These are phyloP conservation scores for Cryphonectria radicalis DNA, from an alignment of 2,329 filamentous ascomycete genomes.

Conservation along the genomic window DNA sequence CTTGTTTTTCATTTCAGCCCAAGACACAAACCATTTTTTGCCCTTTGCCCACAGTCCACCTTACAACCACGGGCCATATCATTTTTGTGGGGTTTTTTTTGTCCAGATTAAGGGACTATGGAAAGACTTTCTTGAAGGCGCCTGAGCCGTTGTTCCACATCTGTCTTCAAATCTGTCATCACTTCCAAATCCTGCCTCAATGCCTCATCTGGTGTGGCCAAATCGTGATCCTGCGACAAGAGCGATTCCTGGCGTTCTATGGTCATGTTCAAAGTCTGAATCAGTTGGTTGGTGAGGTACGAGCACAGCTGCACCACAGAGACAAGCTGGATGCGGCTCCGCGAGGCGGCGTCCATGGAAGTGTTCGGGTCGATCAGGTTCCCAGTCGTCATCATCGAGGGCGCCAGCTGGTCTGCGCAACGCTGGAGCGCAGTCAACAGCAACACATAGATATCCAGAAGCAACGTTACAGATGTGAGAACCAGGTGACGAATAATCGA, in stretches of 20 bases:
- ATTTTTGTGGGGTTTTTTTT: no score
- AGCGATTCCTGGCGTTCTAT: not conserved
- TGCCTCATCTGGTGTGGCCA: not conserved
- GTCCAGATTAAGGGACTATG: not conserved
- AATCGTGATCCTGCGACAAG: not conserved
- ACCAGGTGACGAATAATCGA: not conserved
- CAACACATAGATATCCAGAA: not conserved
- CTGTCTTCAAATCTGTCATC: not conserved
- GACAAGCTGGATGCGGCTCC: not conserved
- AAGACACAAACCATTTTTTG: not conserved
- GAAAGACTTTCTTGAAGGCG: constrained; percentile 2
- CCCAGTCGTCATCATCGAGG: not conserved
- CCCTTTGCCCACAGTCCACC: not conserved
- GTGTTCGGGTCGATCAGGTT: not conserved
- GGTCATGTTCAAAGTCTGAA: not conserved
- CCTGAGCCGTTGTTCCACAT: not conserved
- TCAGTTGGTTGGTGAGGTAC: not conserved
- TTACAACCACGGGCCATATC: not conserved
- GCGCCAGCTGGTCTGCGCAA: constrained; percentile 1
- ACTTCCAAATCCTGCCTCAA: not conserved
- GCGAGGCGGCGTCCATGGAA: not conserved
- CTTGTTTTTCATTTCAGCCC: not conserved
- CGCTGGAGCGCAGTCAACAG: not conserved
- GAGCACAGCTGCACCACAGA: constrained; percentile 1
- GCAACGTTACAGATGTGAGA: not conserved